These are phyloP conservation scores for Cryphonectria japonica DNA, from an alignment of 2,329 filamentous ascomycete genomes.

Conservation along the genomic window DNA sequence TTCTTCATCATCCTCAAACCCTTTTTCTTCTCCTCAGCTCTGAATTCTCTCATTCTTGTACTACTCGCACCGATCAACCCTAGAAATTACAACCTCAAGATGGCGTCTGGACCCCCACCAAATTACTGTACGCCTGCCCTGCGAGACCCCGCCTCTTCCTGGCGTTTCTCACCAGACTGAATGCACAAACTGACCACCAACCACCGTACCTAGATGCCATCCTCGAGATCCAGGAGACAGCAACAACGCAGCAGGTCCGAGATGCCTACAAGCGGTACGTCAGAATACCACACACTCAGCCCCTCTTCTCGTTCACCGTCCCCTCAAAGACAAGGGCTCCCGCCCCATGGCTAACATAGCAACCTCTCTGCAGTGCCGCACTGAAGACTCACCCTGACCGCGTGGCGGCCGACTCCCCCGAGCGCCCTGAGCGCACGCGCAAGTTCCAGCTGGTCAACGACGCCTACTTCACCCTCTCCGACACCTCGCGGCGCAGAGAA, in stretches of 20 bases:
- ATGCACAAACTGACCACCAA: conserved; percentile 11
- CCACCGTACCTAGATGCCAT: conserved; percentile 63
- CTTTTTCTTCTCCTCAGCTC: background rate
- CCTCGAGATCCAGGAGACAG: conserved; percentile 73
- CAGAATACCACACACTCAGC: conserved; percentile 39
- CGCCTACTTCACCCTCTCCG: conserved; percentile 67
- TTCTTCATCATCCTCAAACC: background rate
- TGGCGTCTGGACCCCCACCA: conserved; percentile 48
- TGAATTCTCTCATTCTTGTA: background rate
- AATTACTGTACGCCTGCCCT: conserved; percentile 56
- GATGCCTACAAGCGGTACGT: conserved; percentile 87
- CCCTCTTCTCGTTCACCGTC: background rate
- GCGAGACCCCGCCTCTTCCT: conserved; percentile 11
- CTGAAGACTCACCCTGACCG: conserved; percentile 94
- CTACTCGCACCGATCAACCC: background rate
- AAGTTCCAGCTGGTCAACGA: conserved; percentile 50
- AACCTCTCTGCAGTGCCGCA: conserved; percentile 67
- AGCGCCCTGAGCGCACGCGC: conserved; percentile 79
- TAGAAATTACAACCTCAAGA: conserved; percentile 39
- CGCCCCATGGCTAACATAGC: background rate
- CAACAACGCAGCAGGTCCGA: conserved; percentile 81
- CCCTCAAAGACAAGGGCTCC: background rate
- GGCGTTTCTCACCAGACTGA: conserved; percentile 8
- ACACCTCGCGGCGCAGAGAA: conserved; percentile 74
- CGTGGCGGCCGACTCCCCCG: conserved; percentile 80